Evolutionary conservation across 2,329 filamentous ascomycete genomes (phyloP), one percentile per base, ranked within the genome.

Genomic region (Apiospora malaysiana): DNA sequence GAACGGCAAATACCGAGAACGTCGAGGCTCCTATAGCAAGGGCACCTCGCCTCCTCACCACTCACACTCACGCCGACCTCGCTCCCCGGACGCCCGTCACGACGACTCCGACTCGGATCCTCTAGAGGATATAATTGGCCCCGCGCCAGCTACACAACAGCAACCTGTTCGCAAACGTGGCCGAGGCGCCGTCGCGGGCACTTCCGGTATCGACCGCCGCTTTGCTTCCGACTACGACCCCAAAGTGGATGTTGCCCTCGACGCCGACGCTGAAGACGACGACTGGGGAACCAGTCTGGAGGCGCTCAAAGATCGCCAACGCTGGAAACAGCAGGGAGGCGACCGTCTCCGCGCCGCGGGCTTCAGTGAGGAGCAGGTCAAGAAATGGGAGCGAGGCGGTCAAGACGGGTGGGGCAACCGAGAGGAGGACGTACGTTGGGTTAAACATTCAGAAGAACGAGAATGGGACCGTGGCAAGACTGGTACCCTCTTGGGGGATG

Each of bases 241-340:
- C 0, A 85, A 81, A 8, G 79, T 83, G n/a, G 89, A 93, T 75
- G 81, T 92, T 4, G 82, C 85, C 49, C 81, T 84, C 66, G 86
- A 87, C 72, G 82, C 83, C 2, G 83, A 85, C 1, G 83, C 82
- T 2, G 81, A 80, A 27, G 86, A 85, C 40, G 90, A 91, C 72
- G 90, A 93, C 72, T 97, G 94, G 94, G 92, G 93, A 63, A 89
- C 93, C 75, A 90, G 93, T 0, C 84, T 96, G 0, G 94, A 97
- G 81, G 90, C 91, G 5, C 86, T 94, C 70, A 88, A 92, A 49
- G 94, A 97, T 78, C 90, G 94, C n/a, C 89, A 93, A 74, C 91
- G 91, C 74, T 94, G 93, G 89, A 91, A 90, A 76, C 87, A 91
- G 73, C 89, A 91, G 75, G 93, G 94, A 42, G 93, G 93, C 8